Evolutionary conservation across 2,329 filamentous ascomycete genomes (phyloP), one percentile per base, ranked within the genome.

Genomic region (Botryotinia calthae): DNA sequence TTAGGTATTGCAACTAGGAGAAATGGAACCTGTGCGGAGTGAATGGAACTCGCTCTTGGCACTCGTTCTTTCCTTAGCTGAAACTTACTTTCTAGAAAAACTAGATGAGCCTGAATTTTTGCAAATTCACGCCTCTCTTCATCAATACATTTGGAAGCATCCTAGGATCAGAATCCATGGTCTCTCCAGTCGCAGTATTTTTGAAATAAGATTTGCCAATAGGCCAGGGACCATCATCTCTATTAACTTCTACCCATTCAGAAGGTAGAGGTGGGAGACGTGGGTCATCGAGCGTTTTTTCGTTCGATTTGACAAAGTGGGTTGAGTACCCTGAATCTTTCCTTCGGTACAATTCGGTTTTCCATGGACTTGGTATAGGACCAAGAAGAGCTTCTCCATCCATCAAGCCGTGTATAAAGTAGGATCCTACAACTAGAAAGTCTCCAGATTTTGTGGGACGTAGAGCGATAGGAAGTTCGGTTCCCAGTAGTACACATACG

Each of bases 31-130:
- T 2, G 6, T 51, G n/a, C 1, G 14, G 48, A 51, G 12, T 51
- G 2, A n/a, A n/a, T 51, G n/a, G 0, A n/a, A 16, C 25, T 14
- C 0, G 0, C 12, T 7, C 25, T 2, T 54, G 25, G 4, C 12
- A 22, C 25, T 54, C 1, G 9, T n/a, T 2, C 12, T 54, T 16
- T 54, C 0, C 0, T n/a, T 25, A 54, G 25, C 5, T 54, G 1
- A 0, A 54, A 7, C 25, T 3, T n/a, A 7, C 25, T 54, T 54
- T 16, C 48, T 54, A 0, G 1, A 0, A 7, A n/a, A 1, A n/a
- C 7, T 7, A n/a, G 1, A 54, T n/a, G 1, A 54, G 48, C 25
- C 25, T 54, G 48, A n/a, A 54, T n/a, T n/a, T 54, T 1, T 4
- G 48, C 48, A 54, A 10, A n/a, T n/a, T 16, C 10, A 54, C 25